A percentile compares a stretch with the other conserved stretches of the same genome.
Evolutionary conservation across 1,284 basidiomycete species (phyloP).

Genomic region (Moesziomyces antarcticus): DNA sequence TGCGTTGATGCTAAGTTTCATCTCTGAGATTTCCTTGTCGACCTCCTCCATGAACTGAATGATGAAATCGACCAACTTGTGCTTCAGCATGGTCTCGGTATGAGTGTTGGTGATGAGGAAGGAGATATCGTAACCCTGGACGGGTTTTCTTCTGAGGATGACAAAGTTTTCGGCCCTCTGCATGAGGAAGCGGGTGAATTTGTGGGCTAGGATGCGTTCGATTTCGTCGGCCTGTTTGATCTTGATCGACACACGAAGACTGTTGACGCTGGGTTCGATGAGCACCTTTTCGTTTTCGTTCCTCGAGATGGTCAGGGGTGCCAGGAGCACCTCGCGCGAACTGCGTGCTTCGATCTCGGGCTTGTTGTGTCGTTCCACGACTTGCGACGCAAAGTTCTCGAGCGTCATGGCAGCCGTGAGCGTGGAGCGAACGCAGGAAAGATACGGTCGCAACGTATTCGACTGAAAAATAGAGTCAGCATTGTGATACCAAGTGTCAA

Average conservation of each 20-base stretch:
- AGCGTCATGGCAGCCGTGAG: slow-evolving; percentile 96
- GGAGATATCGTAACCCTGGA: slow-evolving; percentile 90
- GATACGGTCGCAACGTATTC: slow-evolving; percentile 87
- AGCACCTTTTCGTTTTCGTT: slow-evolving; percentile 97
- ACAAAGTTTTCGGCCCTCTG: slow-evolving; percentile 97
- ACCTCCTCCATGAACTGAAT: slow-evolving; percentile 99
- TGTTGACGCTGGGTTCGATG: slow-evolving; percentile 97
- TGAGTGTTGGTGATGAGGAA: slow-evolving; percentile 98
- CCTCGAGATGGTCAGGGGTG: slow-evolving; percentile 90
- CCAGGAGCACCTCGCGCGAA: slow-evolving; percentile 80
- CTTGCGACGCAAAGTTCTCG: slow-evolving; percentile 97
- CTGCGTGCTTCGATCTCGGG: slow-evolving; percentile 72
- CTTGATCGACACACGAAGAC: slow-evolving; percentile 92
- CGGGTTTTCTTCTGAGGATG: slow-evolving; percentile 91
- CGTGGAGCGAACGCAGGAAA: slow-evolving; percentile 92
- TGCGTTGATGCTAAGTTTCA: slow-evolving; percentile 83
- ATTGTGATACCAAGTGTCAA: background rate
- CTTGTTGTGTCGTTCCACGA: slow-evolving; percentile 72
- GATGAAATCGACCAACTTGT: slow-evolving; percentile 99
- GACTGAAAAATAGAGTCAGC: slow-evolving; percentile 65
- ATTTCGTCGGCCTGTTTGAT: slow-evolving; percentile 99
- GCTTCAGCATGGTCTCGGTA: slow-evolving; percentile 97
- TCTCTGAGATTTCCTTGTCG: slow-evolving; percentile 85
- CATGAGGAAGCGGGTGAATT: slow-evolving; percentile 99
- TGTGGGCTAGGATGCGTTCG: slow-evolving; percentile 94